Evolutionary conservation across 2,329 filamentous ascomycete species (phyloP), one percentile per base, ranked within the genome.

Genomic region (Pseudogymnoascus sp.): DNA sequence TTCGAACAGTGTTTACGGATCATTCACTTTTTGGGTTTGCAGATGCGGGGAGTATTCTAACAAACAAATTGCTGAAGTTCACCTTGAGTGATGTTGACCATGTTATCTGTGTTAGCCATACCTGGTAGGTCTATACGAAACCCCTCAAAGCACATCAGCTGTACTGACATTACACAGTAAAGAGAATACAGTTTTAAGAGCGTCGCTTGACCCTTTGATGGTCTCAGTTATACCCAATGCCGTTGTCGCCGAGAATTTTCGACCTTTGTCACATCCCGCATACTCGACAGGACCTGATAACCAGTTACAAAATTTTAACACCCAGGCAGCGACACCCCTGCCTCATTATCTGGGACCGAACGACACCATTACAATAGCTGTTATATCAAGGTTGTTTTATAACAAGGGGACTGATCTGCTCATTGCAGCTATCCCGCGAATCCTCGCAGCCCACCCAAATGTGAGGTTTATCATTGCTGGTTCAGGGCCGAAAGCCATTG

Each of bases 141-240:
- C 17, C 27, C 15, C 35, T 29, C 59, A 8, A 21, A 21, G 4
- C 36, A 64, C 35, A 65, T 62, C 35, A 29, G 17, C 6, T 51
- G 1, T 42, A 39, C 71, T 75, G 63, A 75, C 64, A 3, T 17
- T 36, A 15, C 2, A 2, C 66, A 96, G 92, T 79, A 99, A 99
- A 74, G 94, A 99, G 74, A 99, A 99, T 71, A 99, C 94, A 0
- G 94, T 97, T 5, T 83, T 99, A 8, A 84, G 94, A 70, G 94
- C 94, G 3, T 96, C 93, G 0, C 83, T 99, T 1, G 95, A 99
- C 71, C 95, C 94, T 1, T 80, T 96, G 25, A 97, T 97, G 87
- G 94, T 99, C 21, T 97, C 93, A 0, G 94, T 96, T 38, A 97
- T 99, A 63, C 94, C 94, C 12, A 99, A 99, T 68, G 94, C 94